Conservation (phyloP, 108 stramenopile genomes). For the Skeletonema tropicum region DNA sequence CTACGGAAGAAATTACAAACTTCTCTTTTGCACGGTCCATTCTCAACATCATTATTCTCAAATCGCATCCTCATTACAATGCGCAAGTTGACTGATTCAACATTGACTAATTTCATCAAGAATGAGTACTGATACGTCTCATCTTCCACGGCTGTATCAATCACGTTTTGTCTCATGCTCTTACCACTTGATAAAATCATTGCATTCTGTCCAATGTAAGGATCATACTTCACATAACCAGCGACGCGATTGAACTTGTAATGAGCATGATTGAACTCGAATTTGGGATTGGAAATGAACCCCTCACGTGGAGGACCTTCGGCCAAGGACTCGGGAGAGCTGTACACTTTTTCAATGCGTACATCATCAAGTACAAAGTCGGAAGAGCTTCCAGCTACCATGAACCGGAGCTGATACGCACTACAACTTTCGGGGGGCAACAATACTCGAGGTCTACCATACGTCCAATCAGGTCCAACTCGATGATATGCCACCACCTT, state of each 20-base stretch:
- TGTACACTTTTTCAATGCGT: background rate
- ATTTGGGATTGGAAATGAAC: slow-evolving; percentile 38
- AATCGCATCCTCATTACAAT: slow-evolving; percentile 29
- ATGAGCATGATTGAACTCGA: slow-evolving; percentile 17
- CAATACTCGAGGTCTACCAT: slow-evolving; percentile 6
- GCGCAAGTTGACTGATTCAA: slow-evolving; percentile 12
- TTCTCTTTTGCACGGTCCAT: slow-evolving; percentile 23
- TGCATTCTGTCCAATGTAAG: slow-evolving; percentile 18
- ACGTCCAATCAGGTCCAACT: slow-evolving; percentile 41
- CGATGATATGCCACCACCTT: slow-evolving; percentile 28
- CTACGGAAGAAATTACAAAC: slow-evolving; percentile 34
- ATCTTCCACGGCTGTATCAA: slow-evolving; percentile 17
- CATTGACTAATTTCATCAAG: slow-evolving; percentile 11
- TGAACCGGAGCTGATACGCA: slow-evolving; percentile 39
- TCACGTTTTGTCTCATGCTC: slow-evolving; percentile 23
- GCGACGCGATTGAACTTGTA: slow-evolving; percentile 14
- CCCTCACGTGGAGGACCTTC: slow-evolving; percentile 1
- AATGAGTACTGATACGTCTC: slow-evolving; percentile 20
- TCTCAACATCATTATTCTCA: slow-evolving; percentile 30
- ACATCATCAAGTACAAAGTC: slow-evolving; percentile 43
- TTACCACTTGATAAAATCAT: slow-evolving; percentile 23
- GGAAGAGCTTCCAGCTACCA: slow-evolving; percentile 10
- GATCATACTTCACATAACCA: slow-evolving; percentile 7
- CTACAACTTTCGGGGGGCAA: slow-evolving; percentile 24
- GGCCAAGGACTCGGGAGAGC: background rate